These are phyloP conservation scores for Mercurialis annua DNA, from an alignment of 345 rosid species.

Conservation along the genomic window DNA sequence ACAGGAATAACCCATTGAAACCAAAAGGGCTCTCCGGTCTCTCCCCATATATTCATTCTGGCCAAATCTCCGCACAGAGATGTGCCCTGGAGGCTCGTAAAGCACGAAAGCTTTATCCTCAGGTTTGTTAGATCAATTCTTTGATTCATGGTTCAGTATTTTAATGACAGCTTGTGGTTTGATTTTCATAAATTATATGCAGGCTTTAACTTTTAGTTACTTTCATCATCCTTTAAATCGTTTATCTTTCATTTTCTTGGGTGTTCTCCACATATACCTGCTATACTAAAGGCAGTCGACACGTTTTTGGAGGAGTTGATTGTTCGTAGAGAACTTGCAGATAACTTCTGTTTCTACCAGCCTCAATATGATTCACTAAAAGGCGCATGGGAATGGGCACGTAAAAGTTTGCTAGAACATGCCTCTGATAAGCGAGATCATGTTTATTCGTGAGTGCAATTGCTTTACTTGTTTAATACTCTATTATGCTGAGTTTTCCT, in stretches of 20 bases:
- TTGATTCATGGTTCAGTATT: neutral
- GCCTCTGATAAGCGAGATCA: conserved; percentile 78
- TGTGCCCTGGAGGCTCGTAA: conserved; percentile 85
- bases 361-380: conserved; percentile 75
- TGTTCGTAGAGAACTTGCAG: conserved; percentile 80
- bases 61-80: conserved; percentile 89
- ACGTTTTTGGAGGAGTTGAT: conserved; percentile 86
- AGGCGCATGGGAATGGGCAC: conserved; percentile 99
- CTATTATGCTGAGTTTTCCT: neutral
- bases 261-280: conserved; percentile 24
- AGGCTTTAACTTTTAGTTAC: neutral
- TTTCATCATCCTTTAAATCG: neutral
- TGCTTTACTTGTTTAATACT: conserved; percentile 17
- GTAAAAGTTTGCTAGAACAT: conserved; percentile 67
- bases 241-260: neutral
- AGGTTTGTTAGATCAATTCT: conserved; percentile 40
- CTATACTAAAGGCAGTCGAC: conserved; percentile 65
- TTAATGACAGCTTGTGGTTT: too few relatives aligned
- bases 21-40: conserved; percentile 82
- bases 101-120: conserved; percentile 44
- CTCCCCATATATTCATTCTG: conserved; percentile 93
- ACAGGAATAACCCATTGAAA: conserved; percentile 82
- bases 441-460: conserved; percentile 55
- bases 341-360: conserved; percentile 87
- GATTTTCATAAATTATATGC: neutral